A percentile compares a stretch with the other conserved stretches of the same genome.
Evolutionary conservation across 1,284 basidiomycete species (phyloP).

Genomic region (Pseudozyma thailandica): DNA sequence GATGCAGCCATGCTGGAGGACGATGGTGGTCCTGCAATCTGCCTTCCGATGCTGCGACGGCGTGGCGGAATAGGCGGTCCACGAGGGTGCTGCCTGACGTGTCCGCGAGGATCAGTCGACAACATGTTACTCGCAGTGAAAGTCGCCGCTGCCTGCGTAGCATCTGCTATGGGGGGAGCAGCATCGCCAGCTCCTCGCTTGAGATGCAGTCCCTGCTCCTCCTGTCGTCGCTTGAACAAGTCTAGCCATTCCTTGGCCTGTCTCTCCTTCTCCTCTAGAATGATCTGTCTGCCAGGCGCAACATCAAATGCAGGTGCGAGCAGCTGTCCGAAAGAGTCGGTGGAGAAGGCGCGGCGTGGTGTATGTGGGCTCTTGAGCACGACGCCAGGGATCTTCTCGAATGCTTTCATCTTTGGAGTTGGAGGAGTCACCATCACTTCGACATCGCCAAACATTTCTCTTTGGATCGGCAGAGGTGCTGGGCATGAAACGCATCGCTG

Average conservation of each 20-base stretch:
- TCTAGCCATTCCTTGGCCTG: constrained; percentile 24
- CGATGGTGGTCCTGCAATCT: constrained; percentile 2
- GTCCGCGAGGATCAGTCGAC: not conserved
- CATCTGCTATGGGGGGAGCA: constrained; percentile 22
- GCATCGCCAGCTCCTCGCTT: constrained; percentile 9
- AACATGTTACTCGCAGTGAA: constrained; percentile 12
- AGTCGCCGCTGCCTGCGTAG: constrained; percentile 13
- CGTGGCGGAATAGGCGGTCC: constrained; percentile 27
- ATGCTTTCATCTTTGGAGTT: constrained; percentile 21
- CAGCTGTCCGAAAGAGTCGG: constrained; percentile 23
- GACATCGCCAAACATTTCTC: constrained; percentile 20
- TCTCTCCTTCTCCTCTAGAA: constrained; percentile 19
- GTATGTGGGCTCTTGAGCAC: constrained; percentile 21
- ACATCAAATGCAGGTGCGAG: constrained; percentile 34
- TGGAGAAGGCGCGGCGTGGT: constrained; percentile 8
- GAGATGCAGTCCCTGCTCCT: constrained; percentile 10
- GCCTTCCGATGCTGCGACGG: constrained; percentile 22
- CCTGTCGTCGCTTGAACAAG: constrained; percentile 18
- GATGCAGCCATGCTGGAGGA: not conserved
- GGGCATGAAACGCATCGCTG: constrained; percentile 39
- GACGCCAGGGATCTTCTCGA: constrained; percentile 21
- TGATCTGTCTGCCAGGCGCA: constrained; percentile 29
- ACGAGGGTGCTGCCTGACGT: not conserved
- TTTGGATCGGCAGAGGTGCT: constrained; percentile 11
- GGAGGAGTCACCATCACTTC: constrained; percentile 44